Base-by-base conservation (phyloP, 1,284 basidiomycete genomes). In the Mycosarcoma mackinlayi region DNA sequence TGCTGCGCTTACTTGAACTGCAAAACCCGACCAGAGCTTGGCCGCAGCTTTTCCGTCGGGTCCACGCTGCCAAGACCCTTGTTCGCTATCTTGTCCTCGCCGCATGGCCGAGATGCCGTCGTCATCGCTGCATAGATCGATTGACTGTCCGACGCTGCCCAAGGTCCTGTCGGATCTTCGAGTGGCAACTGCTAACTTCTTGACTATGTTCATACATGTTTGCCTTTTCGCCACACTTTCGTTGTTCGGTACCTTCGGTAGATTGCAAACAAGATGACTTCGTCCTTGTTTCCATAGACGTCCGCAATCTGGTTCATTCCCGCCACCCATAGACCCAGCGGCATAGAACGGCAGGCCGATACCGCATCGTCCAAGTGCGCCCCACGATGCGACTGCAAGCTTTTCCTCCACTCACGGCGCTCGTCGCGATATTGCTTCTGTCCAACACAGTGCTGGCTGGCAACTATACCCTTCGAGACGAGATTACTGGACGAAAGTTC, bases 401-500 rank as follows among this genome's bases (percentile, higher is more conserved):
- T 11, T 5, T 8, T 16, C 31, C 33, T 7, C 21, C 47, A 18
- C 19, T 52, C 30, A 50, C 42, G 47, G 52, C 31, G 25, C 41
- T 56, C 23, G 14, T 23, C 5, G 47, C 33, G 31, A 25, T 42
- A 6, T n/a, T 62, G 18, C 23, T 56, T 24, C 48, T 56, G 8
- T 54, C 55, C 7, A 65, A 41, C 25, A 31, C 50, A 11, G 48
- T 44, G 1, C 21, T 52, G 1, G 63, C 59, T 0, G 52, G 60
- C 23, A 74, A 74, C 51, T 76, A 56, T 37, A 65, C 65, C 7
- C 61, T 76, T 1, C 57, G 53, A 6, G 64, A 69, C 16, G 75
- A 76, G 35, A 66, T 64, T n/a, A 42, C 54, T 1, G 76, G 76
- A 6, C 27, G 45, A 2, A 40, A 71, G 37, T 76, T 78, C 34